Evolutionary conservation across 1,284 basidiomycete genomes (phyloP).

Genomic region (Neonothopanus nambi): DNA sequence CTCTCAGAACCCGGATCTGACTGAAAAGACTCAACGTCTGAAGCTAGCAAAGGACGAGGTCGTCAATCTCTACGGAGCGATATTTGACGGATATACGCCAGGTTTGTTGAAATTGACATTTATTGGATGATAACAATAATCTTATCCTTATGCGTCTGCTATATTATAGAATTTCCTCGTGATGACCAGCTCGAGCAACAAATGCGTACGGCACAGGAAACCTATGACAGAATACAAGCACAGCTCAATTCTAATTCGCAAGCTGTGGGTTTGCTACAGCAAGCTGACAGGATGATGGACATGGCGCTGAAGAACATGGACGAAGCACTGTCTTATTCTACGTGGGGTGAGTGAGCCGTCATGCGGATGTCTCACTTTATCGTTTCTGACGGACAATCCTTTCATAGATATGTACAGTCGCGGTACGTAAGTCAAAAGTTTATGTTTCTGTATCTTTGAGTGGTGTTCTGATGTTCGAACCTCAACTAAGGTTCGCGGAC

Average conservation of each 20-base stretch:
- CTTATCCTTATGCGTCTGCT: not conserved
- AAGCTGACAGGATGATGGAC: conserved; percentile 33
- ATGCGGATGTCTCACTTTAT: conserved; percentile 7
- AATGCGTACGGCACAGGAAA: conserved; percentile 19
- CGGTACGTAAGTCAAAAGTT: conserved; percentile 33
- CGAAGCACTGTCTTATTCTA: conserved; percentile 37
- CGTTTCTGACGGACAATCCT: not conserved
- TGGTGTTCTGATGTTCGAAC: not conserved
- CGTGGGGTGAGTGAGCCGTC: conserved; percentile 30
- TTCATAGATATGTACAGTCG: conserved; percentile 39
- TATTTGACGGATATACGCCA: conserved; percentile 44
- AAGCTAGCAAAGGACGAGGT: conserved; percentile 35
- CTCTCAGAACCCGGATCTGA: conserved; percentile 22
- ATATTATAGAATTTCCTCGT: conserved; percentile 15
- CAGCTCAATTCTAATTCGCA: conserved; percentile 37
- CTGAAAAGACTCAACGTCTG: conserved; percentile 28
- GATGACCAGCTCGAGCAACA: conserved; percentile 19
- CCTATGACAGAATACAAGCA: conserved; percentile 36
- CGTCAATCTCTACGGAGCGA: conserved; percentile 34
- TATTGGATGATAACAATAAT: not conserved
- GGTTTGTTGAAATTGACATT: conserved; percentile 21
- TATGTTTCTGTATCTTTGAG: too few relatives aligned
- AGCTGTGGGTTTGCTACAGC: conserved; percentile 34
- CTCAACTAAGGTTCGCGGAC: conserved; percentile 31
- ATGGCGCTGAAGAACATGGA: conserved; percentile 30